phyloP scores from a whole-genome alignment of 2,329 filamentous ascomycete species.

The Byssoonygena ceratinophila region DNA sequence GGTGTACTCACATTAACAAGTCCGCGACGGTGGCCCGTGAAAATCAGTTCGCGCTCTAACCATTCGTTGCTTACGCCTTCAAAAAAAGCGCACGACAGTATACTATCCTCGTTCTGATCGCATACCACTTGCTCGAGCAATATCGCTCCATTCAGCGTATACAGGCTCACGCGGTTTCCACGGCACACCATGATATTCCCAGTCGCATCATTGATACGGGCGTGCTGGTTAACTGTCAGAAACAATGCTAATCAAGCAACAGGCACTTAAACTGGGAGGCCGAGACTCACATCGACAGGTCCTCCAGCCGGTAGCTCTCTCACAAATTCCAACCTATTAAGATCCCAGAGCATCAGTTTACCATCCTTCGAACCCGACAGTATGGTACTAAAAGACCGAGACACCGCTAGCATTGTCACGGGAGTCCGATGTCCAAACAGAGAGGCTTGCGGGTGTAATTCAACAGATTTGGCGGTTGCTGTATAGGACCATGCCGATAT shows the following conservation, averaged over 20 bases:
- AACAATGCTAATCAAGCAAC: background rate
- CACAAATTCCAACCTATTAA: slow-evolving; percentile 82
- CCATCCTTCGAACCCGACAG: slow-evolving; percentile 75
- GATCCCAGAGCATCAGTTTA: slow-evolving; percentile 80
- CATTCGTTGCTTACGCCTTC: slow-evolving; percentile 85
- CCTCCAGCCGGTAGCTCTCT: slow-evolving; percentile 55
- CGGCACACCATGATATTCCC: slow-evolving; percentile 82
- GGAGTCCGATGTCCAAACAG: slow-evolving; percentile 84
- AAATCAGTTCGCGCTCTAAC: slow-evolving; percentile 73
- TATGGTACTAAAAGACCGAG: slow-evolving; percentile 77
- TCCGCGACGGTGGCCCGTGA: slow-evolving; percentile 77
- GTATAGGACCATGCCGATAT: slow-evolving; percentile 73
- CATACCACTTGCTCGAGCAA: slow-evolving; percentile 76
- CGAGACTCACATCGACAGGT: slow-evolving; percentile 35
- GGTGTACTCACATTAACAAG: slow-evolving; percentile 55
- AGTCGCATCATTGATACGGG: slow-evolving; percentile 77
- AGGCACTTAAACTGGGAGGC: background rate
- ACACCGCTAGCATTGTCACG: slow-evolving; percentile 71
- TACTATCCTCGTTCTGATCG: slow-evolving; percentile 58
- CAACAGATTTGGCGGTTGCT: slow-evolving; percentile 56
- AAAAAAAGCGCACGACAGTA: slow-evolving; percentile 81
- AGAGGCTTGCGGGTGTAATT: slow-evolving; percentile 65
- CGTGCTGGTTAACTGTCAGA: slow-evolving; percentile 47
- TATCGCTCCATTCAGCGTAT: slow-evolving; percentile 76
- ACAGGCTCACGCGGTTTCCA: slow-evolving; percentile 63